phyloP scores from a whole-genome alignment of 2,329 filamentous ascomycete genomes.

The Aureobasidium sp. region DNA sequence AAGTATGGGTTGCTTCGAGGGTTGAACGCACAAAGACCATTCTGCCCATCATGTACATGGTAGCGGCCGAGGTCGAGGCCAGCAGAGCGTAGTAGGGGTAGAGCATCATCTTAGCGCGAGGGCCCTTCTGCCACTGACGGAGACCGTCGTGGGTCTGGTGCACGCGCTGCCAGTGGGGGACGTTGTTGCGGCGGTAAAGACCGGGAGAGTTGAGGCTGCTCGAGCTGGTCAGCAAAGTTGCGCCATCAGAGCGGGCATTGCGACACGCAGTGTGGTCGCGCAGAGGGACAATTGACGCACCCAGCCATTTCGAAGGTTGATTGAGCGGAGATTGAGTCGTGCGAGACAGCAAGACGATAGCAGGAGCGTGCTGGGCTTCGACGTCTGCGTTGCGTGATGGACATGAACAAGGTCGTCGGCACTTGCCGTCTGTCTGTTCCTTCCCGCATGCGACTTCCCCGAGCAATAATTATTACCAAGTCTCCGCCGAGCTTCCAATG shows the following conservation, averaged over 20 bases:
- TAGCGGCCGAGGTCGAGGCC: conserved; percentile 34
- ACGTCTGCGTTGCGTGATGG: neutral
- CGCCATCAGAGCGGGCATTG: neutral
- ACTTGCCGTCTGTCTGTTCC: neutral
- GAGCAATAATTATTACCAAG: neutral
- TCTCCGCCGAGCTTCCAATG: neutral
- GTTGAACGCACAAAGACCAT: conserved; percentile 48
- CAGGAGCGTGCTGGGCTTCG: neutral
- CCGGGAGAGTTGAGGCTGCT: conserved; percentile 26
- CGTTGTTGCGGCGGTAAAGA: conserved; percentile 68
- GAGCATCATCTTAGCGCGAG: conserved; percentile 58
- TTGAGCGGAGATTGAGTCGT: conserved; percentile 19
- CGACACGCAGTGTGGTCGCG: neutral
- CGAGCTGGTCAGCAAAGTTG: conserved; percentile 6
- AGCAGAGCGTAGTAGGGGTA: conserved; percentile 59
- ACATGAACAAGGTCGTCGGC: neutral
- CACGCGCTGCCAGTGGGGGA: conserved; percentile 65
- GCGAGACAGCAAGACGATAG: neutral
- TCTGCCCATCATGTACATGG: conserved; percentile 66
- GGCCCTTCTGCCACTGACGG: conserved; percentile 68
- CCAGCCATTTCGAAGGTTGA: conserved; percentile 37
- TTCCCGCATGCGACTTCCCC: neutral
- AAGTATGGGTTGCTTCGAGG: neutral
- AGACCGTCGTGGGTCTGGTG: conserved; percentile 69
- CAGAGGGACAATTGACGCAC: conserved; percentile 27